phyloP scores from a whole-genome alignment of 2,329 filamentous ascomycete genomes.

The Trichoderma simmonsii region DNA sequence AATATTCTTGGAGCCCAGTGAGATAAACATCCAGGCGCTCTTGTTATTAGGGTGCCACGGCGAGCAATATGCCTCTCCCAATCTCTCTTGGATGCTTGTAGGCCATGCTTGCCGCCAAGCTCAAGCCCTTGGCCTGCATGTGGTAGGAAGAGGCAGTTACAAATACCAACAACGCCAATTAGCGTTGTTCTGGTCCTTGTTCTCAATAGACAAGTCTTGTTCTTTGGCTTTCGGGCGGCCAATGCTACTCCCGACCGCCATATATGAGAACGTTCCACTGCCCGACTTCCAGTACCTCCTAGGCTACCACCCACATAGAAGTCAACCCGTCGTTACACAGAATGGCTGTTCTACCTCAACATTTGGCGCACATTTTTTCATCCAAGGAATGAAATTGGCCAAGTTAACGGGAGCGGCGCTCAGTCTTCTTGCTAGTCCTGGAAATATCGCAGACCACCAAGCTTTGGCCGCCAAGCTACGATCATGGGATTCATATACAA shows the following conservation, averaged over 20 bases:
- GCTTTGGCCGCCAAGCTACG: not conserved
- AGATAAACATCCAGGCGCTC: slow-evolving; percentile 13
- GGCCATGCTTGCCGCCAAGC: slow-evolving; percentile 15
- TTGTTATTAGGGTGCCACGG: slow-evolving; percentile 1
- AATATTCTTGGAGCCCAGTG: slow-evolving; percentile 11
- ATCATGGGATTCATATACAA: not conserved
- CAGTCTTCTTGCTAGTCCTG: not conserved
- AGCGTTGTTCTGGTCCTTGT: slow-evolving; percentile 13
- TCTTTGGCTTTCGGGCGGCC: slow-evolving; percentile 13
- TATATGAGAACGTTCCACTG: not conserved
- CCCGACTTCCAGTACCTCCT: not conserved
- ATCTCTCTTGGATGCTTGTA: slow-evolving; percentile 16
- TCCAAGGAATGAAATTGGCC: not conserved
- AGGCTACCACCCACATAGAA: not conserved
- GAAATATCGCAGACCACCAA: no score
- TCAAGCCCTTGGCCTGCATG: not conserved
- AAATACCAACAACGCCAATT: not conserved
- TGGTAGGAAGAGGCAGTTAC: not conserved
- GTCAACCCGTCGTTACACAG: not conserved
- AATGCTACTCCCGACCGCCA: not conserved
- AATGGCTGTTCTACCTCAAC: not conserved
- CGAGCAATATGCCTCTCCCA: slow-evolving; percentile 11
- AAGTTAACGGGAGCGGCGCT: not conserved
- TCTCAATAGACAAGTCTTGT: slow-evolving; percentile 15
- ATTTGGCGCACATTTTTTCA: not conserved